Evolutionary conservation across 2,329 filamentous ascomycete genomes (phyloP).

Genomic region (Zymoseptoria passerinii): DNA sequence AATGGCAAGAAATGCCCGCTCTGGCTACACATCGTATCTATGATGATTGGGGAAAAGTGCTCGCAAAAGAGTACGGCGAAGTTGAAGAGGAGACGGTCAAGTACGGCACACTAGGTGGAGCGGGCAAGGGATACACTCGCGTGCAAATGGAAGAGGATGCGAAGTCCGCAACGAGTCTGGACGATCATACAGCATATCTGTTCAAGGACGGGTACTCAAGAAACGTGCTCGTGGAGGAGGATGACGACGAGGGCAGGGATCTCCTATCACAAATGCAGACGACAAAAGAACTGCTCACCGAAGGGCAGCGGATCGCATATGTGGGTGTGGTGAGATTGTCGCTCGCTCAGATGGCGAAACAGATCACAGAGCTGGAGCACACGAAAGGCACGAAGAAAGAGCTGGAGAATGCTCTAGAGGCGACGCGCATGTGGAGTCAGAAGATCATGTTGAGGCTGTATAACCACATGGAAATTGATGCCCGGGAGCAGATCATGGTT

Average conservation of each 20-base stretch:
- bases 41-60: constrained; percentile 80
- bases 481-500: constrained; percentile 94
- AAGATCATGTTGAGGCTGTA: constrained; percentile 97
- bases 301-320: constrained; percentile 92
- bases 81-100: constrained; percentile 60
- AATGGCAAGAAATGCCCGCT: constrained; percentile 91
- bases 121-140: constrained; percentile 88
- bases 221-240: constrained; percentile 51
- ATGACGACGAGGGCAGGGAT: constrained; percentile 72
- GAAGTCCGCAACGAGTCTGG: constrained; percentile 88
- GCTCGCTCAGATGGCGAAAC: constrained; percentile 67
- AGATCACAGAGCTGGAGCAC: constrained; percentile 53
- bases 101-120: constrained; percentile 74
- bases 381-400: constrained; percentile 65
- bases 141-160: constrained; percentile 94
- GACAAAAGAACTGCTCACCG: constrained; percentile 89
- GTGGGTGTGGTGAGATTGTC: constrained; percentile 81
- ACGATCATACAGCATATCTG: constrained; percentile 92
- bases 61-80: constrained; percentile 70
- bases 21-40: constrained; percentile 92
- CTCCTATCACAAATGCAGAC: constrained; percentile 85
- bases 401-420: constrained; percentile 60
- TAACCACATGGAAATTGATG: constrained; percentile 89
- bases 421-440: constrained; percentile 90
- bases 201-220: constrained; percentile 64